These are phyloP conservation scores for Copromyces sp. DNA, from an alignment of 495 filamentous ascomycete genomes.

Conservation along the genomic window DNA sequence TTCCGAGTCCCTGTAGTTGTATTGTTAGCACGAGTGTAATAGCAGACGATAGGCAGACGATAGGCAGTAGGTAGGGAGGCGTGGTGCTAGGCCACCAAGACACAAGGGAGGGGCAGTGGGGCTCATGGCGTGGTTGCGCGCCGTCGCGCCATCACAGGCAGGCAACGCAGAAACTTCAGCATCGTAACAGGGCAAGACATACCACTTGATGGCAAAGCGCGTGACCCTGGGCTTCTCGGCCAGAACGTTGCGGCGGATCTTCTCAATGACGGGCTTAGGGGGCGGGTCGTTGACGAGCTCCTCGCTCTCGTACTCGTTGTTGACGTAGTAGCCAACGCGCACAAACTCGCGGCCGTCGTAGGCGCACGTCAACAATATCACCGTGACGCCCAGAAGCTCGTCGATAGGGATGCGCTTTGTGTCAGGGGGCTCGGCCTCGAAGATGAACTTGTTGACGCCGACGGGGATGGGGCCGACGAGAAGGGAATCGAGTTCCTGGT, in stretches of 20 bases:
- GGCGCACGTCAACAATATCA: slow-evolving; percentile 90
- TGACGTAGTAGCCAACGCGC: slow-evolving; percentile 97
- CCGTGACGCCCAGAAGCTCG: slow-evolving; percentile 93
- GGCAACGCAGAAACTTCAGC: neutral
- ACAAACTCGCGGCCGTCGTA: slow-evolving; percentile 97
- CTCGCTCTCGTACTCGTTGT: slow-evolving; percentile 94
- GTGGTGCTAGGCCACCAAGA: neutral
- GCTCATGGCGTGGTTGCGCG: neutral
- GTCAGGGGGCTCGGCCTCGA: slow-evolving; percentile 88
- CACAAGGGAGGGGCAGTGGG: neutral
- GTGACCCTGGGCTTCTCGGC: slow-evolving; percentile 97
- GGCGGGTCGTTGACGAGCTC: slow-evolving; percentile 82
- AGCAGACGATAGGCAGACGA: too few relatives aligned
- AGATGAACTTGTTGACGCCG: slow-evolving; percentile 96
- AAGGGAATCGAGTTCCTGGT: slow-evolving; percentile 94
- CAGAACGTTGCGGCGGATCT: slow-evolving; percentile 80
- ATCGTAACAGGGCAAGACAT: slow-evolving; percentile 17
- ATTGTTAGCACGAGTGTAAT: slow-evolving; percentile 9
- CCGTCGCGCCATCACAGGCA: neutral
- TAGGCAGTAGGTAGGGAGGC: neutral
- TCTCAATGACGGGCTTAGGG: slow-evolving; percentile 81
- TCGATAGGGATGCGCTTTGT: slow-evolving; percentile 81
- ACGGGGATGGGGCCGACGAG: slow-evolving; percentile 94
- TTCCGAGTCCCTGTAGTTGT: slow-evolving; percentile 70
- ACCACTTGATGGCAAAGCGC: slow-evolving; percentile 99